phyloP scores from a whole-genome alignment of 306 rosid genomes.

The Myrica gale region DNA sequence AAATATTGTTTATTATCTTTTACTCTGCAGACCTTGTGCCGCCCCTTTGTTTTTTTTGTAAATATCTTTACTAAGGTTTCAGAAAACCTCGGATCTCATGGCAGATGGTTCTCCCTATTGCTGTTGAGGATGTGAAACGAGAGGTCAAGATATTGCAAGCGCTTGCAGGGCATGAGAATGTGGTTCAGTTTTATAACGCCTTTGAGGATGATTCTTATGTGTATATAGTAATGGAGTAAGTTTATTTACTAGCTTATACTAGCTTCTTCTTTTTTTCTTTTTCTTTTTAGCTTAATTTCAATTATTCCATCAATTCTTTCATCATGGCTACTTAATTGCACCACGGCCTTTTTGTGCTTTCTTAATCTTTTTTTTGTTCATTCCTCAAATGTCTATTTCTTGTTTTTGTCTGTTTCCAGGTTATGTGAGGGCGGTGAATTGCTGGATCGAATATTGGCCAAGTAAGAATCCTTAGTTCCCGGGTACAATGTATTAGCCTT shows the following conservation, averaged over 20 bases:
- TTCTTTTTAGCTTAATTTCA: constrained; percentile 6
- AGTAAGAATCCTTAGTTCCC: constrained; percentile 54
- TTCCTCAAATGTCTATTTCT: background rate
- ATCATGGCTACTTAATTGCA: constrained; percentile 14
- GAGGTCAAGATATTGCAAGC: constrained; percentile 88
- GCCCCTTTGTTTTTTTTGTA: background rate
- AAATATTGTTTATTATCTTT: background rate
- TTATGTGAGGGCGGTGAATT: constrained; percentile 98
- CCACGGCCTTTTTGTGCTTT: background rate
- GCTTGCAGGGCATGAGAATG: constrained; percentile 95
- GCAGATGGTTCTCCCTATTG: constrained; percentile 97
- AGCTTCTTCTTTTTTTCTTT: too few relatives aligned
- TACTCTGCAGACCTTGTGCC: constrained; percentile 1
- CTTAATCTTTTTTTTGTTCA: constrained; percentile 10
- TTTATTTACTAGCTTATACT: background rate
- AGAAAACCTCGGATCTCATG: constrained; percentile 37
- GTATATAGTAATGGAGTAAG: constrained; percentile 99
- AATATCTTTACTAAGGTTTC: constrained; percentile 3
- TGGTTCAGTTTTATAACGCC: constrained; percentile 79
- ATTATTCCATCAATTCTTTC: background rate
- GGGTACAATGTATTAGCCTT: constrained; percentile 19
- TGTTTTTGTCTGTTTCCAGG: constrained; percentile 41
- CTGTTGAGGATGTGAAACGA: constrained; percentile 97
- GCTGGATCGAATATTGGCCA: constrained; percentile 88
- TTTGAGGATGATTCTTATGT: constrained; percentile 91